Base-by-base conservation (phyloP, 352 stramenopile genomes). In the Phytophthora kernoviae region DNA sequence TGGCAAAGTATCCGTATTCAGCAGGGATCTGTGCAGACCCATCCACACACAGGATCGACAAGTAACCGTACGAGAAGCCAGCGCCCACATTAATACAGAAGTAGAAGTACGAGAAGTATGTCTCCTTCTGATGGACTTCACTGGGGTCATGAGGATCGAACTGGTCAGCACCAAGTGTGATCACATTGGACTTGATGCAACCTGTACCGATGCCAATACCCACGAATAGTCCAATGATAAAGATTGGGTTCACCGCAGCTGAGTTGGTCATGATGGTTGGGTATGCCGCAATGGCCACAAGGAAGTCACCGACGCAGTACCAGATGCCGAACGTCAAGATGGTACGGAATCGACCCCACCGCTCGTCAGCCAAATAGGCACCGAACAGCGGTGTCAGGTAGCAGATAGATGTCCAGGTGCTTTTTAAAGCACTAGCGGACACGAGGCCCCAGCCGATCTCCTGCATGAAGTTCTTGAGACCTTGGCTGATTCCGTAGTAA, bases 91-190 rank as follows among this genome's bases (percentile, higher is more conserved):
- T 93, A 58, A 92, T 78, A 46, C 58, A 73, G 58, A 72, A 90
- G 67, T 94, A 94, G 57, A 91, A 92, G 58, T 78, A 90, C 50
- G 65, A 84, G 73, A 91, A 93, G 67, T 77, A 93, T 22, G 65
- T 81, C 32, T 77, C 62, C 59, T 87, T 80, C 32, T 80, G 58
- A 27, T 68, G 58, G 24, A 60, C 46, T 61, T 85, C 73, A 7
- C 46, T 46, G 1, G 59, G 63, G 46, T 79, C 69, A 27, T 65
- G 50, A 6, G 76, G 73, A 48, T 81, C 58, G 52, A 84, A 86
- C 60, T 84, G 77, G 62, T 84, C 73, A 9, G 68, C 78, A 45
- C 78, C 78, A 9, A 84, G 61, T 6, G 77, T 74, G 46, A 84
- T 80, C 12, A 81, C 75, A 48, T 80, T 81, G 18, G 70, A 75